These are phyloP conservation scores for Acer campestre DNA, from an alignment of 345 rosid species.

Conservation along the genomic window DNA sequence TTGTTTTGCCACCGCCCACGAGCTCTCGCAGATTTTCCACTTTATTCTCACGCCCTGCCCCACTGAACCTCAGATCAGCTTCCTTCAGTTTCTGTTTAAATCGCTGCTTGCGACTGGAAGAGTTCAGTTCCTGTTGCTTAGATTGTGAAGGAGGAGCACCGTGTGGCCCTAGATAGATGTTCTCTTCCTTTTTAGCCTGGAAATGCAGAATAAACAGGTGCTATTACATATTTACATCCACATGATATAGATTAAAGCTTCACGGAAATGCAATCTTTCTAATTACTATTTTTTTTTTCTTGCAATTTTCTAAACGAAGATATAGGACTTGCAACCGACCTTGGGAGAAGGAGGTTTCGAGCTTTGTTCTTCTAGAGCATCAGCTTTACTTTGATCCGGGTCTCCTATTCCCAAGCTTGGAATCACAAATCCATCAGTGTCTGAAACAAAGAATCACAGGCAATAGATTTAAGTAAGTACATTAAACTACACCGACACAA, in stretches of 20 bases:
- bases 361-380: constrained; percentile 43
- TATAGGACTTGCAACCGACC: constrained; percentile 36
- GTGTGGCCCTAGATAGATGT: constrained; percentile 88
- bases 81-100: constrained; percentile 86
- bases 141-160: constrained; percentile 85
- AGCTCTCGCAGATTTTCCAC: constrained; percentile 76
- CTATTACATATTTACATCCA: neutral
- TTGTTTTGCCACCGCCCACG: constrained; percentile 52
- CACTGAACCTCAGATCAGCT: constrained; percentile 66
- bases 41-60: constrained; percentile 86
- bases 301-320: neutral
- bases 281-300: neutral
- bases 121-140: constrained; percentile 60
- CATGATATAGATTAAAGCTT: neutral
- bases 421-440: constrained; percentile 94
- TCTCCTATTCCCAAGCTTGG: constrained; percentile 84
- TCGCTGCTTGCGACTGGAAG: constrained; percentile 69
- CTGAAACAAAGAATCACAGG: constrained; percentile 36
- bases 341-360: constrained; percentile 60
- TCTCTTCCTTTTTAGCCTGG: constrained; percentile 65
- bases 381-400: constrained; percentile 28
- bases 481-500: neutral
- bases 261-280: neutral
- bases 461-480: neutral
- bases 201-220: neutral